Evolutionary conservation across 208 protist species (phyloP).

Genomic region (Acanthamoeba royreba): DNA sequence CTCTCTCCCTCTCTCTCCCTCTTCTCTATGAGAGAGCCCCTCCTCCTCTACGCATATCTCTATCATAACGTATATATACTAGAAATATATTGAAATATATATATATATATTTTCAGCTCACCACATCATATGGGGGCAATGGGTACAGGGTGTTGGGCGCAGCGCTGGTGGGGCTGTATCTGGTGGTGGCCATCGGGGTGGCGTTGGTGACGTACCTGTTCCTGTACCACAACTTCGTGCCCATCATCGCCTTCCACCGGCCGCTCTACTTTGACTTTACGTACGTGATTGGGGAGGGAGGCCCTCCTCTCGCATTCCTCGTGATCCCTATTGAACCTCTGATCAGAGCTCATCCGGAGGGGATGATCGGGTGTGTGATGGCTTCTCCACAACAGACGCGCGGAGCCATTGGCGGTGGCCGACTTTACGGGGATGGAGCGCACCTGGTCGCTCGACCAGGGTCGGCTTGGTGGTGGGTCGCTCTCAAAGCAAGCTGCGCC

Average conservation of each 20-base stretch:
- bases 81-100: too few species aligned
- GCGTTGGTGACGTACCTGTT: not conserved
- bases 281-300: not conserved
- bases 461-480: too few species aligned
- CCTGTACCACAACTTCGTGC: slow-evolving; percentile 34
- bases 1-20: too few species aligned
- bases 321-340: too few species aligned
- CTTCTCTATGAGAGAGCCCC: not conserved
- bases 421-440: not conserved
- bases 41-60: not conserved
- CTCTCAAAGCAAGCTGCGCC: not conserved
- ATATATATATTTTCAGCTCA: too few species aligned
- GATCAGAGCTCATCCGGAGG: not conserved
- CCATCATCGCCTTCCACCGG: not conserved
- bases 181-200: not conserved
- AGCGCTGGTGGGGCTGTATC: not conserved
- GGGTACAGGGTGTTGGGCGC: not conserved
- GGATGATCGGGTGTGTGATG: not conserved
- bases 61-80: too few species aligned
- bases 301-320: not conserved
- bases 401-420: not conserved
- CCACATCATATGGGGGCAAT: not conserved
- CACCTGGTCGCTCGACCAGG: too few species aligned
- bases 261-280: not conserved
- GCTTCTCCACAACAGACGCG: not conserved